Evolutionary conservation across 31 red algal genomes (phyloP).

Genomic region (Pterothamnion heteromorphum): DNA sequence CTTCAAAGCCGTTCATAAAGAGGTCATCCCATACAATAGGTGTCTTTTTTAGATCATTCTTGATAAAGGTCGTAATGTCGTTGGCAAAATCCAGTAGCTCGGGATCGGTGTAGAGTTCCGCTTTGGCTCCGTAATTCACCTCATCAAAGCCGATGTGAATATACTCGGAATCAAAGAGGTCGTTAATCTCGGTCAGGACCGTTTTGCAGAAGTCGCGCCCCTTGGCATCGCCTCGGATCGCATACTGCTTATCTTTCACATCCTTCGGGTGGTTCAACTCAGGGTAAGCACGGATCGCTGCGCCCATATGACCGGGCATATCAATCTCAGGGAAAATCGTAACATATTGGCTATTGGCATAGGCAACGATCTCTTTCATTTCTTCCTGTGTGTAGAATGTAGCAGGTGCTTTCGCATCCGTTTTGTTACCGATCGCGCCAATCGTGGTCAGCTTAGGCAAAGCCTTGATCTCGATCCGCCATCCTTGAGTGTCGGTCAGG

Average conservation of each 20-base stretch:
- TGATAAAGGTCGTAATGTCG: too few relatives aligned
- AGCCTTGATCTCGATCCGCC: conserved; percentile 15
- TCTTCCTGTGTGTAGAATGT: conserved; percentile 8
- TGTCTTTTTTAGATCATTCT: too few relatives aligned
- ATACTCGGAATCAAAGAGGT: background rate
- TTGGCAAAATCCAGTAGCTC: too few relatives aligned
- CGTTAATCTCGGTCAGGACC: background rate
- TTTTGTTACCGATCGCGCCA: background rate
- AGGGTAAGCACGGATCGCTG: background rate
- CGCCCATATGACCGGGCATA: background rate
- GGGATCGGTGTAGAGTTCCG: too few relatives aligned
- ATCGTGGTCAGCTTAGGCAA: background rate
- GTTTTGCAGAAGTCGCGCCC: background rate
- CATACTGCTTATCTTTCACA: background rate
- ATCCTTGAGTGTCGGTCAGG: background rate
- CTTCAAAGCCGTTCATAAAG: too few relatives aligned
- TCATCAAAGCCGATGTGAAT: conserved; percentile 26
- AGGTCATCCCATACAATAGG: too few relatives aligned
- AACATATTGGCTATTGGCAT: background rate
- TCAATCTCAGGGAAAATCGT: conserved; percentile 13
- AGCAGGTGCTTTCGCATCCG: background rate
- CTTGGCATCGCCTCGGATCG: background rate
- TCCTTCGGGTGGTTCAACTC: background rate
- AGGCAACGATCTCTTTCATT: background rate
- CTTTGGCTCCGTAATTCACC: too few relatives aligned